phyloP scores from a whole-genome alignment of 164 flowering plant genomes.

The Annona squamosa region DNA sequence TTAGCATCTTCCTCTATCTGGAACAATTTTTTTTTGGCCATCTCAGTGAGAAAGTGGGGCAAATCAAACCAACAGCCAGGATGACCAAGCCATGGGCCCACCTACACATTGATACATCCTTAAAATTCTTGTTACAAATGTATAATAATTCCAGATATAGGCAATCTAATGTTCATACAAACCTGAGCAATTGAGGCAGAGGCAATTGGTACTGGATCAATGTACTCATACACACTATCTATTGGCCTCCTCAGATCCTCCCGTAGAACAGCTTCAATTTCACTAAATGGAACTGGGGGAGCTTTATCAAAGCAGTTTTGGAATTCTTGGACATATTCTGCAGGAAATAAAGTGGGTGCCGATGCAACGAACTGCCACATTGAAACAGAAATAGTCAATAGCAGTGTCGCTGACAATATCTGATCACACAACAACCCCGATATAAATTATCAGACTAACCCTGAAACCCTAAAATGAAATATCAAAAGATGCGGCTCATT shows the following conservation, averaged over 20 bases:
- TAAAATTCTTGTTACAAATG: background rate
- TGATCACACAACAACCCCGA: background rate
- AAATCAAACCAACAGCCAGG: background rate
- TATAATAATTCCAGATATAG: too few species aligned
- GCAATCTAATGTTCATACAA: background rate
- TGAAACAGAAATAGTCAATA: slow-evolving; percentile 10
- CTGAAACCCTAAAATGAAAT: too few species aligned
- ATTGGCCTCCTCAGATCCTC: slow-evolving; percentile 77
- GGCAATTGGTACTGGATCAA: slow-evolving; percentile 91
- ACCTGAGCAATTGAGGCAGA: slow-evolving; percentile 99
- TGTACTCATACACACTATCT: slow-evolving; percentile 75
- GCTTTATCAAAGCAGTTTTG: slow-evolving; percentile 90
- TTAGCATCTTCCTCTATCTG: background rate
- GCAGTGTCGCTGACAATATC: background rate
- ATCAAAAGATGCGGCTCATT: background rate
- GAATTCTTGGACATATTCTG: slow-evolving; percentile 83
- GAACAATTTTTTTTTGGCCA: background rate
- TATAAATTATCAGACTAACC: too few species aligned
- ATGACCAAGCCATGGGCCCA: background rate
- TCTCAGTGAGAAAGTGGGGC: background rate
- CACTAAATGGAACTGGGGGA: slow-evolving; percentile 77
- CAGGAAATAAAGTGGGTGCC: slow-evolving; percentile 87
- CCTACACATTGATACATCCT: background rate
- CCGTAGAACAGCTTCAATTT: slow-evolving; percentile 58
- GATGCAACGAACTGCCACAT: slow-evolving; percentile 78